Evolutionary conservation across 441 rosid genomes (phyloP).

Genomic region (Populus hybrid): DNA sequence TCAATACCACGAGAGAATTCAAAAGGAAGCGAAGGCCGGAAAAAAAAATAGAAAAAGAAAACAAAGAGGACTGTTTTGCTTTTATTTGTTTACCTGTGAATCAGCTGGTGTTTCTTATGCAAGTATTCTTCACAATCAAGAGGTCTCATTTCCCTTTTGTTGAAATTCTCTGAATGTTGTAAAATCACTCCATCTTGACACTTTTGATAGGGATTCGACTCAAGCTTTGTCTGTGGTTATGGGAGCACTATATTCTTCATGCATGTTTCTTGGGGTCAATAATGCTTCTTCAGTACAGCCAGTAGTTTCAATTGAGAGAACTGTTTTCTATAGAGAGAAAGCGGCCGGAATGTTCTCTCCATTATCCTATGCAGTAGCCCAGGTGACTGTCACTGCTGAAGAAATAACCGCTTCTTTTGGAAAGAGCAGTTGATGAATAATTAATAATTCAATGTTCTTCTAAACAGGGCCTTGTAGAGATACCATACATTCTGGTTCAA

Average conservation of each 20-base stretch:
- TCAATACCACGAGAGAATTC: not conserved
- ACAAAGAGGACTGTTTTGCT: not conserved
- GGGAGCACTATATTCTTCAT: slow-evolving; percentile 88
- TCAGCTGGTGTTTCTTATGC: not conserved
- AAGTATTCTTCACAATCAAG: not conserved
- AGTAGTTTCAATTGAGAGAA: slow-evolving; percentile 82
- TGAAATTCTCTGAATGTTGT: not conserved
- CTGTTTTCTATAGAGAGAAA: slow-evolving; percentile 87
- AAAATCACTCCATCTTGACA: not conserved
- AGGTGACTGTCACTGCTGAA: slow-evolving; percentile 31
- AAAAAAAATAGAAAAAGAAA: not conserved
- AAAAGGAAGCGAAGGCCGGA: not conserved
- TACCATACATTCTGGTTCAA: slow-evolving; percentile 72
- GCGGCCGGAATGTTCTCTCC: slow-evolving; percentile 73
- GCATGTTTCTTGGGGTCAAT: slow-evolving; percentile 86
- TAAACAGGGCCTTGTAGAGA: slow-evolving; percentile 71
- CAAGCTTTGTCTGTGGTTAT: slow-evolving; percentile 58
- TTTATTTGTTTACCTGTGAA: not conserved
- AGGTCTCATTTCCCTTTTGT: not conserved
- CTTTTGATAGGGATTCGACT: slow-evolving; percentile 42
- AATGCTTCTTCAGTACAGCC: slow-evolving; percentile 93
- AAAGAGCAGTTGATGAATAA: not conserved
- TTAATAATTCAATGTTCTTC: not conserved
- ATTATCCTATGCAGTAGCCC: slow-evolving; percentile 79
- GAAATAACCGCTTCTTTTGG: not conserved